phyloP scores from a whole-genome alignment of 1,284 basidiomycete genomes.

The Tilletia indica region DNA sequence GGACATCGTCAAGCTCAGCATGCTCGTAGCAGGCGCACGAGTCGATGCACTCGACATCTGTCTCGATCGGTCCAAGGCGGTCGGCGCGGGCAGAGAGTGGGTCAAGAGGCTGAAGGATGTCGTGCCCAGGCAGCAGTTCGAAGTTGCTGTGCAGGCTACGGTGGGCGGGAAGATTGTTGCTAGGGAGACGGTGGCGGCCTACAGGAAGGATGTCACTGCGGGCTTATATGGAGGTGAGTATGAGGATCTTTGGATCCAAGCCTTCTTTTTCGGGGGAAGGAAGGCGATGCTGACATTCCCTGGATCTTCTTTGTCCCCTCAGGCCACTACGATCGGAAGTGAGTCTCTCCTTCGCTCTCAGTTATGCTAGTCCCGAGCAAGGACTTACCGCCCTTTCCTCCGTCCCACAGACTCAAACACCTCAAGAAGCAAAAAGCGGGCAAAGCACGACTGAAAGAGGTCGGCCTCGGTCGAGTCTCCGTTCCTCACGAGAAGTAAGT shows the following conservation, averaged over 20 bases:
- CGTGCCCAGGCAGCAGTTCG: constrained; percentile 85
- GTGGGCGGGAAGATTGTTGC: constrained; percentile 84
- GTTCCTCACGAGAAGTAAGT: constrained; percentile 35
- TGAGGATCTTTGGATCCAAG: no score
- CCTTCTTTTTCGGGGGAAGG: no score
- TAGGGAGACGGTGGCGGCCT: constrained; percentile 66
- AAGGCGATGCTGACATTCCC: no score
- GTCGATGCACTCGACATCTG: constrained; percentile 51
- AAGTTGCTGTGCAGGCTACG: constrained; percentile 65
- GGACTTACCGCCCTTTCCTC: neutral
- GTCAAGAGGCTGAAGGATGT: constrained; percentile 48
- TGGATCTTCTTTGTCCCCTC: no score
- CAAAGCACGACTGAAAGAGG: constrained; percentile 48
- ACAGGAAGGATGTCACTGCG: constrained; percentile 65
- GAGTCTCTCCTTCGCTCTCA: neutral
- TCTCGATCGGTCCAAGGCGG: constrained; percentile 48
- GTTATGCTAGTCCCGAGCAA: no score
- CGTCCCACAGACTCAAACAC: constrained; percentile 43
- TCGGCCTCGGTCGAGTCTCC: constrained; percentile 48
- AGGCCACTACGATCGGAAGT: neutral
- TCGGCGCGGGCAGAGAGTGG: constrained; percentile 39
- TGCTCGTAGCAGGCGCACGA: constrained; percentile 44
- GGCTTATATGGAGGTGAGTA: neutral
- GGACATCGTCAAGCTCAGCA: constrained; percentile 49
- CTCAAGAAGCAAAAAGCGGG: constrained; percentile 53